phyloP scores from a whole-genome alignment of 2,329 filamentous ascomycete species.

The Xylariales sp. region DNA sequence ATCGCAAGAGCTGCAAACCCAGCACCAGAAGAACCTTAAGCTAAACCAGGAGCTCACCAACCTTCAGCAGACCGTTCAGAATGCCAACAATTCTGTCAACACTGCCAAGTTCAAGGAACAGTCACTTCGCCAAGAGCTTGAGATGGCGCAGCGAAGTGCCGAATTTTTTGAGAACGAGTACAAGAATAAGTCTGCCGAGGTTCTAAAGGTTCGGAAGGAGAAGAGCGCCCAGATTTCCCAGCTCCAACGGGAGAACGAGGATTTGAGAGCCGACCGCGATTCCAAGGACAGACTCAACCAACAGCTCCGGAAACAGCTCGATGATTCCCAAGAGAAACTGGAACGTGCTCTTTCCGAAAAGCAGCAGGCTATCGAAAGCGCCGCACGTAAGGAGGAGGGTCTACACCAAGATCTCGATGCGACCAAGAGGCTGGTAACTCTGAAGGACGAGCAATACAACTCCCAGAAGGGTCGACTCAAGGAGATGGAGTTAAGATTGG shows the following conservation, averaged over 20 bases:
- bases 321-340: conserved; percentile 79
- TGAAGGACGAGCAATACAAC: conserved; percentile 72
- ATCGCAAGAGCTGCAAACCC: conserved; percentile 78
- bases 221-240: conserved; percentile 87
- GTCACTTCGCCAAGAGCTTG: conserved; percentile 83
- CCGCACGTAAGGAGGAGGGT: conserved; percentile 76
- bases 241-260: conserved; percentile 83
- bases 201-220: conserved; percentile 88
- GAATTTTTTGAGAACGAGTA: conserved; percentile 93
- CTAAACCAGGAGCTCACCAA: conserved; percentile 77
- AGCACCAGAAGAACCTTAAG: conserved; percentile 83
- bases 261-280: conserved; percentile 72
- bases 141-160: conserved; percentile 81
- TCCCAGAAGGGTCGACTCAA: conserved; percentile 67
- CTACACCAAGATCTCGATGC: conserved; percentile 85
- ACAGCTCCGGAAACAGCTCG: conserved; percentile 73
- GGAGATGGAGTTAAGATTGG: conserved; percentile 60
- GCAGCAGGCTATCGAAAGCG: conserved; percentile 80
- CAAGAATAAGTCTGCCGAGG: conserved; percentile 82
- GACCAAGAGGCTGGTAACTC: conserved; percentile 73
- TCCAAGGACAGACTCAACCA: conserved; percentile 76
- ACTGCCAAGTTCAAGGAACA: conserved; percentile 89
- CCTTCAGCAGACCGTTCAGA: conserved; percentile 80
- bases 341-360: conserved; percentile 79
- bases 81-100: conserved; percentile 72